Percentiles rank a stretch among this genome's conserved stretches.
phyloP scores from a whole-genome alignment of 2,329 filamentous ascomycete genomes.

The Aspergillus sp. region DNA sequence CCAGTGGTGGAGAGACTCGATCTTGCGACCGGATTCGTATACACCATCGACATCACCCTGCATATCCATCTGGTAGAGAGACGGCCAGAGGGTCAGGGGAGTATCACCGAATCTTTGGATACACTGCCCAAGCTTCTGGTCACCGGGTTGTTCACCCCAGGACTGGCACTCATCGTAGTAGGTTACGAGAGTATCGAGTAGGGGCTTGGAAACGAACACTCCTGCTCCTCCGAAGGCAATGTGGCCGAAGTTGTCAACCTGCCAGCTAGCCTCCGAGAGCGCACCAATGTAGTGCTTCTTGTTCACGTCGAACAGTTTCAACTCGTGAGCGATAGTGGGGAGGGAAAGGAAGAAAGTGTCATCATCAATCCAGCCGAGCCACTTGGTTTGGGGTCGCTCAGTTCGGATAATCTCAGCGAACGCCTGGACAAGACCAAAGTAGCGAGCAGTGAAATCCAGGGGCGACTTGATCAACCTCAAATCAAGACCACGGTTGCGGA shows the following conservation, averaged over 20 bases:
- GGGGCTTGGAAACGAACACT: constrained; percentile 43
- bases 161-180: constrained; percentile 45
- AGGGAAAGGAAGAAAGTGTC: constrained; percentile 47
- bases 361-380: constrained; percentile 46
- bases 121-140: constrained; percentile 46
- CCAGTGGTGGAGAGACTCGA: constrained; percentile 48
- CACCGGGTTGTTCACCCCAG: constrained; percentile 44
- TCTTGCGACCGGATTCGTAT: constrained; percentile 44
- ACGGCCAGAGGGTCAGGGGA: constrained; percentile 41
- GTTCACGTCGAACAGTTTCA: constrained; percentile 40
- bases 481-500: constrained; percentile 43
- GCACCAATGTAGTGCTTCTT: constrained; percentile 47
- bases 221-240: constrained; percentile 48
- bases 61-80: constrained; percentile 47
- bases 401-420: constrained; percentile 40
- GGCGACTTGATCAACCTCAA: constrained; percentile 41
- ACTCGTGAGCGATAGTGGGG: constrained; percentile 36
- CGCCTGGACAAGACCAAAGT: constrained; percentile 44
- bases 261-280: constrained; percentile 45
- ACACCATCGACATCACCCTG: constrained; percentile 42
- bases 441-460: constrained; percentile 43
- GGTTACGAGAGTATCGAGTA: constrained; percentile 38
- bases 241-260: constrained; percentile 45
- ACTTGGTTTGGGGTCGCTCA: constrained; percentile 40
- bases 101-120: constrained; percentile 42